Evolutionary conservation across 371 early-diverging fungal species (phyloP).

Genomic region (Blakeslea trispora): DNA sequence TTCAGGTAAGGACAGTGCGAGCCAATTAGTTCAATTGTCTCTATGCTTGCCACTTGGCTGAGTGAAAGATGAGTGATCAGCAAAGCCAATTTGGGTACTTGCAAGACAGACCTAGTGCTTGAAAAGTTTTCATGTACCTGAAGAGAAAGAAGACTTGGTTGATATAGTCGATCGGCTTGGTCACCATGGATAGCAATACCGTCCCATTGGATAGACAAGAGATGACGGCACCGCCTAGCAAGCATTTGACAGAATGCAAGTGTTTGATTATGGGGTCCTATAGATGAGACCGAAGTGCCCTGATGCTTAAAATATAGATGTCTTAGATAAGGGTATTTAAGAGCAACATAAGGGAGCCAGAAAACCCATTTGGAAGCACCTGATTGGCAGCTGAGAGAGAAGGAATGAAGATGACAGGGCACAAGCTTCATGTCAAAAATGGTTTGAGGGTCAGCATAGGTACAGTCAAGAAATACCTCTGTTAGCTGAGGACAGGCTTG

Average conservation of each 20-base stretch:
- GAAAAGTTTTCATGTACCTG: slow-evolving; percentile 21
- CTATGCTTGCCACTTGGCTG: slow-evolving; percentile 7
- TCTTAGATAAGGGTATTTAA: slow-evolving; percentile 22
- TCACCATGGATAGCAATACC: slow-evolving; percentile 16
- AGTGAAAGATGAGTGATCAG: slow-evolving; percentile 20
- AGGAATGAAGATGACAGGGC: slow-evolving; percentile 1
- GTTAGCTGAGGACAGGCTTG: slow-evolving; percentile 14
- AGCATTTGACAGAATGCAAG: slow-evolving; percentile 4
- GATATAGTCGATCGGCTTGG: slow-evolving; percentile 13
- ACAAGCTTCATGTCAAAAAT: neutral
- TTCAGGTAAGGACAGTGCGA: slow-evolving; percentile 10
- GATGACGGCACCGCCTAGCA: slow-evolving; percentile 2
- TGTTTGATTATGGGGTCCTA: slow-evolving; percentile 3
- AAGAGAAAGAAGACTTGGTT: neutral
- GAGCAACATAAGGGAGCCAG: slow-evolving; percentile 23
- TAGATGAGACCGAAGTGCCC: slow-evolving; percentile 6
- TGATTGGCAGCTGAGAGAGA: slow-evolving; percentile 20
- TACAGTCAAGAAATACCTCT: slow-evolving; percentile 10
- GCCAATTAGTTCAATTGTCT: slow-evolving; percentile 15
- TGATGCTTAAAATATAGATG: slow-evolving; percentile 19
- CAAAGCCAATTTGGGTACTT: neutral
- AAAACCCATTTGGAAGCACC: slow-evolving; percentile 23
- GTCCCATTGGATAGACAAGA: slow-evolving; percentile 18
- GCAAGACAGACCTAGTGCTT: slow-evolving; percentile 2
- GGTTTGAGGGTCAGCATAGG: slow-evolving; percentile 19